Percentiles rank a stretch among this genome's conserved stretches.
Evolutionary conservation across 768 basidiomycete genomes (phyloP).

Genomic region (Leucosporidium creatinivorum): DNA sequence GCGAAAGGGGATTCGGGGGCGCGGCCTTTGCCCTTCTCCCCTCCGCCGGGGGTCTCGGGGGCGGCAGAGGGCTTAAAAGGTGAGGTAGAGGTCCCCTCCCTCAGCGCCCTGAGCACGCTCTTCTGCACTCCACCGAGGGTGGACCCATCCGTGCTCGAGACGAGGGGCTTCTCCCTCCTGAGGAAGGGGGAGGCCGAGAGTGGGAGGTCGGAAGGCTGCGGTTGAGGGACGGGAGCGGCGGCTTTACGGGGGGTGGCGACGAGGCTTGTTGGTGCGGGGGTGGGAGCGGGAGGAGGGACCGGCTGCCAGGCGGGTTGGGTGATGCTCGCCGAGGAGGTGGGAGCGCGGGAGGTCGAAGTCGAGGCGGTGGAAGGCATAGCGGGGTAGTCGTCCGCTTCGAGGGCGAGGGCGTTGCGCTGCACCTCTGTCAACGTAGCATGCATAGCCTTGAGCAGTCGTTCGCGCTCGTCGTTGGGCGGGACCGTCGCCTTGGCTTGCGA

Average conservation of each 20-base stretch:
- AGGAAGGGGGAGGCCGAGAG: conserved; percentile 31
- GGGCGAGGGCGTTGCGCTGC: conserved; percentile 9
- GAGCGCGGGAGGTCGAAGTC: neutral
- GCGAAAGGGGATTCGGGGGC: neutral
- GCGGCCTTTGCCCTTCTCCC: neutral
- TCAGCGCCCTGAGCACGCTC: conserved; percentile 16
- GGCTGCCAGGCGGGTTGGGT: conserved; percentile 31
- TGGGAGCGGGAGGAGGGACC: neutral
- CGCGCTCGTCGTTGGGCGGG: conserved; percentile 11
- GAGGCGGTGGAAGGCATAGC: neutral
- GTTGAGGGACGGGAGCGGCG: conserved; percentile 4
- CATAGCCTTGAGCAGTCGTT: conserved; percentile 17
- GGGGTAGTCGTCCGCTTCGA: conserved; percentile 6
- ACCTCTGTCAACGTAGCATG: conserved; percentile 17
- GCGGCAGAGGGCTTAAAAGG: too few relatives aligned
- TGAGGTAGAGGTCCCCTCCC: neutral
- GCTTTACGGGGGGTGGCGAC: conserved; percentile 4
- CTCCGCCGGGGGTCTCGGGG: neutral
- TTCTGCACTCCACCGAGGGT: conserved; percentile 2
- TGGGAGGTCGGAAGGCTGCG: conserved; percentile 13
- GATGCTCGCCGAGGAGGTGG: neutral
- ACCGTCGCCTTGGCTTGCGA: neutral
- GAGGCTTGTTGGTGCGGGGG: conserved; percentile 4
- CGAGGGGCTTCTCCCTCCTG: neutral
- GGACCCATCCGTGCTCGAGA: neutral